Percentiles rank a stretch among this genome's conserved stretches.
These are phyloP conservation scores for Fraxinus quadrangulata DNA, from an alignment of 257 asterid genomes.

Conservation along the genomic window DNA sequence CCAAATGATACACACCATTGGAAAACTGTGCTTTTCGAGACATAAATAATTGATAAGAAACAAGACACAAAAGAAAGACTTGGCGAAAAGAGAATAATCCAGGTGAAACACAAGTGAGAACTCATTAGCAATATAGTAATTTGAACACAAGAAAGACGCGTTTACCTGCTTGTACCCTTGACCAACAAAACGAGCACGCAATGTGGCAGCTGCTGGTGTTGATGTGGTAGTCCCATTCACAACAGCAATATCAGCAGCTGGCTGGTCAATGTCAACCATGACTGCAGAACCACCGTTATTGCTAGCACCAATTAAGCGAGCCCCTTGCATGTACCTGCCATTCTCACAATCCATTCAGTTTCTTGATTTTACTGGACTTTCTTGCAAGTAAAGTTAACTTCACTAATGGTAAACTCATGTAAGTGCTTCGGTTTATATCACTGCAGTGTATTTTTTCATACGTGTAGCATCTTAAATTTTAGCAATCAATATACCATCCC, in stretches of 20 bases:
- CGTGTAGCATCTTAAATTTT: not conserved
- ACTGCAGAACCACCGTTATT: conserved; percentile 29
- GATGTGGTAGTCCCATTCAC: conserved; percentile 29
- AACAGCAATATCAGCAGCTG: conserved; percentile 44
- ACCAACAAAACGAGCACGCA: conserved; percentile 76
- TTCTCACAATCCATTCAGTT: conserved; percentile 27
- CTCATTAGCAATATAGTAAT: not conserved
- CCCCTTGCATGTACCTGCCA: conserved; percentile 81
- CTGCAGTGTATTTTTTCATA: not conserved
- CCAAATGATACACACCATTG: not conserved
- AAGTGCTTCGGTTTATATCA: not conserved
- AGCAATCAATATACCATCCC: not conserved
- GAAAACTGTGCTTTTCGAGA: not conserved
- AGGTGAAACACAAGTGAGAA: not conserved
- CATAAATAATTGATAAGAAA: not conserved
- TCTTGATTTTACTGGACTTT: not conserved
- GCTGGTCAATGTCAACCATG: conserved; percentile 28
- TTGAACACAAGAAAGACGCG: not conserved
- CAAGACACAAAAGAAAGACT: not conserved
- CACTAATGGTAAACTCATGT: not conserved
- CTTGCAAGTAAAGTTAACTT: not conserved
- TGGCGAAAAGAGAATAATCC: not conserved
- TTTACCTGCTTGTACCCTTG: conserved; percentile 95
- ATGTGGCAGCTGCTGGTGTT: conserved; percentile 40
- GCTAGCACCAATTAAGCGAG: conserved; percentile 55